Conservation (phyloP, 306 rosid species). For the Pyrus betulifolia region DNA sequence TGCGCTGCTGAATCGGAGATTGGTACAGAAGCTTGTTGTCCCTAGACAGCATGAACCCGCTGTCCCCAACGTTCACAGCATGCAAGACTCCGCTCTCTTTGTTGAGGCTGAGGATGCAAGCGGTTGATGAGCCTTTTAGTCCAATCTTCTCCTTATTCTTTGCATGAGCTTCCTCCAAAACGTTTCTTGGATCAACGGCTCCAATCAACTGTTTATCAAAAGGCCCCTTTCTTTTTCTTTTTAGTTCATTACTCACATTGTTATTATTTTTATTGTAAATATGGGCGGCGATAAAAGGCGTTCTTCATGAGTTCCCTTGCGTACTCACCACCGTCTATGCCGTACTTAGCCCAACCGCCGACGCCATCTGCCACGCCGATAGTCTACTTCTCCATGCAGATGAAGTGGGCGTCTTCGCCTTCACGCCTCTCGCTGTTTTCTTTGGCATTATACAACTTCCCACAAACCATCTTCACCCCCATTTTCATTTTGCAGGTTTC, state of each 20-base stretch:
- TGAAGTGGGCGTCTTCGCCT: conserved; percentile 1
- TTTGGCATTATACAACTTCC: background rate
- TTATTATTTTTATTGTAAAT: too few relatives aligned
- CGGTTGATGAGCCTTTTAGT: background rate
- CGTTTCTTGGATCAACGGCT: background rate
- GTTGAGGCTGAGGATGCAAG: background rate
- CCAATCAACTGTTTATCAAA: background rate
- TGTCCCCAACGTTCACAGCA: background rate
- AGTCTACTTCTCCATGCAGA: background rate
- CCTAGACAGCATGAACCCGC: conserved; percentile 7
- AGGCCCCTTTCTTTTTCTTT: too few relatives aligned
- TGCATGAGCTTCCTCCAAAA: background rate
- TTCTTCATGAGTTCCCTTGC: background rate
- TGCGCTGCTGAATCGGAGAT: background rate
- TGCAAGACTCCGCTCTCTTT: background rate
- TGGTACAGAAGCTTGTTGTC: background rate
- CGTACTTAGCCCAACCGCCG: background rate
- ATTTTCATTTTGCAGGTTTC: too few relatives aligned
- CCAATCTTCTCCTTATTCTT: background rate
- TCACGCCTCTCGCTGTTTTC: background rate
- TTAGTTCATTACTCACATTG: too few relatives aligned
- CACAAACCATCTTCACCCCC: background rate
- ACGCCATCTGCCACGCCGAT: background rate
- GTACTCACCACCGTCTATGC: background rate
- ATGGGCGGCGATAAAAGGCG: background rate